Base-by-base conservation (phyloP, 1,139 yeast genomes). In the Diutina catenulata region DNA sequence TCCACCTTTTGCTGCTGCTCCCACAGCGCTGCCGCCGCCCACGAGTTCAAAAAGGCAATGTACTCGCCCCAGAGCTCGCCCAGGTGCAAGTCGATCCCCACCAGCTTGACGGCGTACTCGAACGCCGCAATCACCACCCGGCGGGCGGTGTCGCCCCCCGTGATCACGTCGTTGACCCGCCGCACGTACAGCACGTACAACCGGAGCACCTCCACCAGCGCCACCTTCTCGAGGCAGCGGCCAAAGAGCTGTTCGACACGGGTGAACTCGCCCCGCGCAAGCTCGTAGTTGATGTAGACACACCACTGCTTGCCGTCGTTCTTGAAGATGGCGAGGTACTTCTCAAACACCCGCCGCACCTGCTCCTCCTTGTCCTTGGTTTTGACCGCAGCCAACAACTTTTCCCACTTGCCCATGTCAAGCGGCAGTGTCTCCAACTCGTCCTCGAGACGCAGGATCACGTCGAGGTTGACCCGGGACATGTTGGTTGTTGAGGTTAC, bases 1-100 rank as follows among this genome's bases (percentile, higher is more conserved):
- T 86, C 95, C 49, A 73, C 68, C 46, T 83, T 80, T 49, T 83
- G 93, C 52, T 83, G 93, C 47, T 77, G 81, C 52, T 88, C 97
- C 84, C 94, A 84, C 36, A 80, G 74, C 31, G 84, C 79, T 13
- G 76, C 62, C 1, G 94, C 84, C 24, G 80, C 81, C 81, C 91
- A 81, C 33, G 74, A 63, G 47, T 78, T 80, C 44, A 88, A 66
- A 49, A 87, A 88, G n/a, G 70, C 79, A 26, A 91, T 57, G 52
- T 84, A 91, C 49, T 84, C 94, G 38, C 69, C 68, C 95, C 96
- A 91, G 39, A 91, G 62, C 2, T 66, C 65, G 24, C 82, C 81
- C 36, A 91, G 74, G 33, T 70, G 67, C 7, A 81, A 71, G 54
- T 91, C 98, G 38, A 77, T 64, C 1, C 94, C 93, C 25, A 88